Percentiles rank a stretch among this genome's conserved stretches.
Conservation (phyloP, 352 stramenopile genomes). For the Phytophthora idaei region DNA sequence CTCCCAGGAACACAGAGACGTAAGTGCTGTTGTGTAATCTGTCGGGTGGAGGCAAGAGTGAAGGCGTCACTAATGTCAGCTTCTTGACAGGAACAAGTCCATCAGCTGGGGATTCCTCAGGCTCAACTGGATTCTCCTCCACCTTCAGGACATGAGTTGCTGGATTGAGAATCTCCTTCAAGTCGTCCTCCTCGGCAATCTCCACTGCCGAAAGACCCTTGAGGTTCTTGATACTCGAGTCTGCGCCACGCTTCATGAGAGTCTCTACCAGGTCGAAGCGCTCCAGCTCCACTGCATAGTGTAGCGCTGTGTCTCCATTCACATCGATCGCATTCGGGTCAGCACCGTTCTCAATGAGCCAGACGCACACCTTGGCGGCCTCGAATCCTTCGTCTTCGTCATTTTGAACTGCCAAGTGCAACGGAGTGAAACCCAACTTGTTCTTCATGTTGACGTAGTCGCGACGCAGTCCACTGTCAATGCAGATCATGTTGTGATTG, state of each 20-base stretch:
- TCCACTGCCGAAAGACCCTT: constrained; percentile 72
- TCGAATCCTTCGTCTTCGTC: constrained; percentile 91
- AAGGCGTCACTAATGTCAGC: constrained; percentile 27
- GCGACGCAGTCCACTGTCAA: constrained; percentile 78
- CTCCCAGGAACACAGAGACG: constrained; percentile 85
- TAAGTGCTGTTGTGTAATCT: constrained; percentile 83
- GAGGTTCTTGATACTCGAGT: constrained; percentile 75
- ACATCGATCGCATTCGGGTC: constrained; percentile 78
- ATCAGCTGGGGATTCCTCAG: constrained; percentile 34
- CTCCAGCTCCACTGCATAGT: constrained; percentile 86
- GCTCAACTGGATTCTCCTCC: constrained; percentile 26
- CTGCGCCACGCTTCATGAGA: constrained; percentile 86
- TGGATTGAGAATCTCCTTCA: constrained; percentile 78
- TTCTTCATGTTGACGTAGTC: constrained; percentile 91
- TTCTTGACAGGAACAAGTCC: constrained; percentile 26
- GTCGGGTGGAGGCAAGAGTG: constrained; percentile 56
- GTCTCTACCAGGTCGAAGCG: constrained; percentile 85
- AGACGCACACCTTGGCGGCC: constrained; percentile 84
- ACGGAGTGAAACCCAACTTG: constrained; percentile 77
- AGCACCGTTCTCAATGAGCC: constrained; percentile 88
- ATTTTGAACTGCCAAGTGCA: constrained; percentile 87
- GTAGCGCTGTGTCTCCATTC: constrained; percentile 86
- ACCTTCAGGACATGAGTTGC: constrained; percentile 46
- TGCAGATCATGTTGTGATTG: constrained; percentile 91
- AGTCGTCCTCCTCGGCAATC: constrained; percentile 78